Evolutionary conservation across 225 moss, liverwort and hornwort genomes (phyloP).

Genomic region (Pleurozium schreberi): DNA sequence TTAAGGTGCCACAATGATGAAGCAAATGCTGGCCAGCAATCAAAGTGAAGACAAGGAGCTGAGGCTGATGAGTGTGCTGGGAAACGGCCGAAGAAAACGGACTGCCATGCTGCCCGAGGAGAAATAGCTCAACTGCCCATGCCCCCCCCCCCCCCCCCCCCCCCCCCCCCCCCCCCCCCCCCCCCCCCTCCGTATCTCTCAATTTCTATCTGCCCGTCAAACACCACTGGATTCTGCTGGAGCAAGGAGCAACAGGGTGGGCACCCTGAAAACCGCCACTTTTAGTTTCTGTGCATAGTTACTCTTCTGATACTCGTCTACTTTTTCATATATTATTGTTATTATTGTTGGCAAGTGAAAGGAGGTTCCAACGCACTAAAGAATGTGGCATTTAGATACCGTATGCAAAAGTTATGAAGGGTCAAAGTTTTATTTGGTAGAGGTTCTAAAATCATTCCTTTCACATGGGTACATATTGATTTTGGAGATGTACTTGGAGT

Average conservation of each 20-base stretch:
- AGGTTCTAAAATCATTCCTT: not conserved
- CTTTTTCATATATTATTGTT: not conserved
- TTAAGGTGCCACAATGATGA: not conserved
- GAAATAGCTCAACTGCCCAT: not conserved
- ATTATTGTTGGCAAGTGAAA: not conserved
- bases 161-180: no score
- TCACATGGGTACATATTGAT: not conserved
- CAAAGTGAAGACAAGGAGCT: not conserved
- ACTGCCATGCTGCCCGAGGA: not conserved
- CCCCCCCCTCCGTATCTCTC: no score
- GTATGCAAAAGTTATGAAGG: not conserved
- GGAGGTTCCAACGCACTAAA: not conserved
- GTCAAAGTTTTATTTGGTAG: not conserved
- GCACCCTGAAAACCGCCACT: not conserved
- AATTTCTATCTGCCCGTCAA: not conserved
- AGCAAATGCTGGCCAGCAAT: not conserved
- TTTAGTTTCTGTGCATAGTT: not conserved
- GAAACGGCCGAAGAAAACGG: slow-evolving; percentile 17
- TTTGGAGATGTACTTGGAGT: not conserved
- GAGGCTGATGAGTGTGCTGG: not conserved
- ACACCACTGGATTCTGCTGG: not conserved
- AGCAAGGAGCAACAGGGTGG: not conserved
- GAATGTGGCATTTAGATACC: not conserved
- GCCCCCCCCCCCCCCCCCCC: no score
- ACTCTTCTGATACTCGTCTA: not conserved